Evolutionary conservation across 2,329 filamentous ascomycete species (phyloP).

Genomic region (Botrytis paeoniae): DNA sequence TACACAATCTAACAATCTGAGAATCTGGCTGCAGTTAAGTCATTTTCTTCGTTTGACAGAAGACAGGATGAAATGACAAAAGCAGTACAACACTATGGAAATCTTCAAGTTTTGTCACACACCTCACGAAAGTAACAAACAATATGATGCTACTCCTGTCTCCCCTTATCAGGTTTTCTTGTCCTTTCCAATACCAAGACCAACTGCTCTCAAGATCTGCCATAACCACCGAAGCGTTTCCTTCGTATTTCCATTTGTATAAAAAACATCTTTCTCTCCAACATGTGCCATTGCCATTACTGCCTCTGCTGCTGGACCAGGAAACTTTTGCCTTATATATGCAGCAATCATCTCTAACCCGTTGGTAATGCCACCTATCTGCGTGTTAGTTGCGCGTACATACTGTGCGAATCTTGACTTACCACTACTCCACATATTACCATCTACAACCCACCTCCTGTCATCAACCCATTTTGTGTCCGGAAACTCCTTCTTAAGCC

Average conservation of each 20-base stretch:
- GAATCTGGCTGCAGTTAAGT: neutral
- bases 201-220: slow-evolving; percentile 41
- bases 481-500: slow-evolving; percentile 39
- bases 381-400: slow-evolving; percentile 15
- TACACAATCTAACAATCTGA: neutral
- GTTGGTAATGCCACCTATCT: slow-evolving; percentile 48
- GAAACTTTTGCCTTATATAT: slow-evolving; percentile 46
- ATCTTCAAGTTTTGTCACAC: neutral
- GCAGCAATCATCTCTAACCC: slow-evolving; percentile 55
- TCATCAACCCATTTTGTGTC: slow-evolving; percentile 45
- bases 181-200: slow-evolving; percentile 29
- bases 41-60: neutral
- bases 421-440: slow-evolving; percentile 54
- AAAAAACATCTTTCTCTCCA: slow-evolving; percentile 48
- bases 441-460: slow-evolving; percentile 51
- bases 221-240: slow-evolving; percentile 41
- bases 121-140: neutral
- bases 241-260: slow-evolving; percentile 40
- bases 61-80: neutral
- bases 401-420: slow-evolving; percentile 10
- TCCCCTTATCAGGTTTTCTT: no score
- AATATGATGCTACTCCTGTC: neutral
- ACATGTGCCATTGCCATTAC: slow-evolving; percentile 46
- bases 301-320: slow-evolving; percentile 46
- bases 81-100: neutral